Evolutionary conservation across 495 filamentous ascomycete genomes (phyloP).

Genomic region (Podospora pseudopauciseta): DNA sequence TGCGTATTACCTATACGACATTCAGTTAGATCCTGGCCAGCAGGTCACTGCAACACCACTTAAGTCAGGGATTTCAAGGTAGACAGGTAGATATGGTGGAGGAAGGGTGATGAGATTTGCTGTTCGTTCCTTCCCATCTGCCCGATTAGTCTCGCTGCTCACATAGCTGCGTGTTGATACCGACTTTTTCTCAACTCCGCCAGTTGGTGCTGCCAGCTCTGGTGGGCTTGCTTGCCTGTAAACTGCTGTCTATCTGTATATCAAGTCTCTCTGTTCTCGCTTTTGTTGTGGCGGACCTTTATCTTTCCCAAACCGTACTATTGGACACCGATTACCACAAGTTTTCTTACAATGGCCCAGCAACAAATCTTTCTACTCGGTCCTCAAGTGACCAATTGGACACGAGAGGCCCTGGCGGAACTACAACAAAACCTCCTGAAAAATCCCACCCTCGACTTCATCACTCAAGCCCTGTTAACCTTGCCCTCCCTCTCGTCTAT

Average conservation of each 20-base stretch:
- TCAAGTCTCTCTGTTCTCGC: no score
- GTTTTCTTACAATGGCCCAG: neutral
- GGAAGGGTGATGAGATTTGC: neutral
- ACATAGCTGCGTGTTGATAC: neutral
- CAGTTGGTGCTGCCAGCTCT: no score
- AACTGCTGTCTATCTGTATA: no score
- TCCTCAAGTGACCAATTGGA: neutral
- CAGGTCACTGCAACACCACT: no score
- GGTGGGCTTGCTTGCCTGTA: no score
- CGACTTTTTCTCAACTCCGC: no score
- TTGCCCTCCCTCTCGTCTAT: neutral
- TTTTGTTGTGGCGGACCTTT: no score
- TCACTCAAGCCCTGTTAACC: neutral
- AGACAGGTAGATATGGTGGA: no score
- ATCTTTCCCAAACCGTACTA: no score
- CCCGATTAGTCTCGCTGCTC: neutral
- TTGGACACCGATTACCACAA: neutral
- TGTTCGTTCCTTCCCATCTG: neutral
- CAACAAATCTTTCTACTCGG: neutral
- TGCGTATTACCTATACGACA: no score
- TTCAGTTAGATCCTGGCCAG: no score
- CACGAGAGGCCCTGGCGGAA: neutral
- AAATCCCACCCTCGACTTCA: neutral
- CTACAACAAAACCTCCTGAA: neutral
- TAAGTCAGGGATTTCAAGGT: no score